Evolutionary conservation across 225 moss, liverwort and hornwort genomes (phyloP), one percentile per base, ranked within the genome.

Genomic region (Pseudisothecium myosuroides): DNA sequence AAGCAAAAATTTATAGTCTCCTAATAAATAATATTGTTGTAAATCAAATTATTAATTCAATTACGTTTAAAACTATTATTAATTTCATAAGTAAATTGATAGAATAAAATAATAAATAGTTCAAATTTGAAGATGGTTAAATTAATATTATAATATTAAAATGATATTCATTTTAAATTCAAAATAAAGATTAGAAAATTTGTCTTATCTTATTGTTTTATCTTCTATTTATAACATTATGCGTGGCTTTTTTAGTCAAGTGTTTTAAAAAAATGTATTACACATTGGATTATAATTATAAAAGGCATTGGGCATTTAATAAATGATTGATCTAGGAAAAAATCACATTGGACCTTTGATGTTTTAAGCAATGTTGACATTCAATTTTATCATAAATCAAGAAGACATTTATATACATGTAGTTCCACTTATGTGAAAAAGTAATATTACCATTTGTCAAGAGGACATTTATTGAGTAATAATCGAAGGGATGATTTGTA

Each of bases 401-500:
- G 2, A 81, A 49, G 15, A 18, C 16, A 49, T 64, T 49, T 49
- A 2, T 22, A 9, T 23, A 52, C 8, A 36, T 37, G 5, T 0
- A 47, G 1, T 28, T 83, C 1, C n/a, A 27, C 4, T 12, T 49
- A 52, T 12, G 2, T 27, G 1, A 52, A 18, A 66, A 12, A 17
- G 0, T 8, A 18, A 58, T 56, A 10, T 58, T 24, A 58, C 4
- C 2, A 58, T 56, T 31, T 47, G 20, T 59, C 10, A 68, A 59
- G 1, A 43, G 4, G 7, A 43, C 21, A 45, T 26, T 65, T 65
- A 5, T 5, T 52, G 1, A 65, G 8, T 55, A 7, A 36, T 52
- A 3, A 22, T 34, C 0, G 0, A 8, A 2, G 6, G 9, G 1
- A 41, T 24, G 13, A 17, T 55, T 55, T 66, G 32, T 21, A 22